These are phyloP conservation scores for Pleomassaria siparia DNA, from an alignment of 2,329 filamentous ascomycete species.

Conservation along the genomic window DNA sequence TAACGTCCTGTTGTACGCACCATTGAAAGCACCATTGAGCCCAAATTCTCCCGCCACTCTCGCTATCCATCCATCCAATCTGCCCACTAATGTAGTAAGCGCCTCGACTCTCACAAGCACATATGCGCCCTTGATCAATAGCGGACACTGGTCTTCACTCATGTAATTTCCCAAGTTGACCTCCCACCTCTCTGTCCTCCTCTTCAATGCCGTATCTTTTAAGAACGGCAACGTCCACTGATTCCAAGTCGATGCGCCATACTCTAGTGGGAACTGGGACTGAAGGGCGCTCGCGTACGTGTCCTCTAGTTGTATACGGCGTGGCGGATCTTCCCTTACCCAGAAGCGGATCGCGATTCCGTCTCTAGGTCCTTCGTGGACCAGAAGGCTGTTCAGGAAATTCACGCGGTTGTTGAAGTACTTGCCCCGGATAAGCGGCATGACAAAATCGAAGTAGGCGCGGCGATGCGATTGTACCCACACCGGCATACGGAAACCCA, in stretches of 20 bases:
- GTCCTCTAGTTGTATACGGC: no score
- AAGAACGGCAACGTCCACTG: slow-evolving; percentile 12
- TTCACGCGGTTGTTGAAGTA: not conserved
- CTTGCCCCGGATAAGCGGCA: slow-evolving; percentile 7
- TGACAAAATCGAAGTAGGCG: slow-evolving; percentile 17
- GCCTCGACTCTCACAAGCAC: slow-evolving; percentile 16
- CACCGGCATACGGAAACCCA: no score
- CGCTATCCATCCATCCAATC: slow-evolving; percentile 14
- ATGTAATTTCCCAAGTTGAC: slow-evolving; percentile 6
- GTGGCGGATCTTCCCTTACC: not conserved
- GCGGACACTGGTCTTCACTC: not conserved
- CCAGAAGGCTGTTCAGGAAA: no score
- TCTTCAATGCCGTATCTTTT: slow-evolving; percentile 10
- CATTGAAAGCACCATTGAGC: slow-evolving; percentile 6
- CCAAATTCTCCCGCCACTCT: slow-evolving; percentile 4
- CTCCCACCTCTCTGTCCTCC: not conserved
- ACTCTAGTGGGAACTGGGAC: slow-evolving; percentile 6
- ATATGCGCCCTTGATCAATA: slow-evolving; percentile 1
- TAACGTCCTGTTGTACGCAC: not conserved
- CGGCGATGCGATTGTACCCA: slow-evolving; percentile 15
- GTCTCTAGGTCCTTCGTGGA: not conserved
- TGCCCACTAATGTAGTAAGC: slow-evolving; percentile 1
- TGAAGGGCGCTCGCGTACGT: not conserved
- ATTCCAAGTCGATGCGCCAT: slow-evolving; percentile 12
- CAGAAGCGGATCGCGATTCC: not conserved